Conservation (phyloP, 78 protist species). For the Dictyostelium intermedium region DNA sequence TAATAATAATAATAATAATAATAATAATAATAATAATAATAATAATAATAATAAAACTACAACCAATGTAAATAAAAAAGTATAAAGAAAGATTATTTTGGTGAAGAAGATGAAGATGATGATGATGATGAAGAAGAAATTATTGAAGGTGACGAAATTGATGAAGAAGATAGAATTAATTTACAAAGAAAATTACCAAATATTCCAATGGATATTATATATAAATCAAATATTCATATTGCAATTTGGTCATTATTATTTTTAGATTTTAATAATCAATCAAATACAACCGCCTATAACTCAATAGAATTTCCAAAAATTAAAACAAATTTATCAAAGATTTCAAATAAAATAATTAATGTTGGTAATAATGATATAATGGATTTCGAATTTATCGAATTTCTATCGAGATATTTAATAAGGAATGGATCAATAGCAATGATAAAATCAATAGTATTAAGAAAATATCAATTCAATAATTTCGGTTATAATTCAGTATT, state of each 20-base stretch:
- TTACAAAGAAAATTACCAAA: background rate
- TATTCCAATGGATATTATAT: slow-evolving; percentile 5
- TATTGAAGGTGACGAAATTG: background rate
- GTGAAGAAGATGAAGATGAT: background rate
- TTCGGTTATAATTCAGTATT: background rate
- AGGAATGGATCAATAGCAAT: background rate
- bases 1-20: background rate
- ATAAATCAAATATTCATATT: background rate
- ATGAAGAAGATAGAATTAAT: background rate
- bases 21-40: background rate
- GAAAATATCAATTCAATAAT: background rate
- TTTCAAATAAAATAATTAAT: background rate
- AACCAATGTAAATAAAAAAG: background rate
- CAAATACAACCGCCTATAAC: background rate
- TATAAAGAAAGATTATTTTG: background rate
- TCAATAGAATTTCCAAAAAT: slow-evolving; percentile 9
- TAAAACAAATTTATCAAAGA: background rate
- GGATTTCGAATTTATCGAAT: background rate
- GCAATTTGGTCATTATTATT: slow-evolving; percentile 29
- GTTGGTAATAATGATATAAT: background rate
- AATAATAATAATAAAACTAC: background rate
- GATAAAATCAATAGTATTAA: background rate
- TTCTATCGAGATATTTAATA: background rate
- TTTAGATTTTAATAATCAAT: background rate
- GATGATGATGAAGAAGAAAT: background rate